Evolutionary conservation across 2,329 filamentous ascomycete genomes (phyloP), one percentile per base, ranked within the genome.

Genomic region (Calonectria leucothoes): DNA sequence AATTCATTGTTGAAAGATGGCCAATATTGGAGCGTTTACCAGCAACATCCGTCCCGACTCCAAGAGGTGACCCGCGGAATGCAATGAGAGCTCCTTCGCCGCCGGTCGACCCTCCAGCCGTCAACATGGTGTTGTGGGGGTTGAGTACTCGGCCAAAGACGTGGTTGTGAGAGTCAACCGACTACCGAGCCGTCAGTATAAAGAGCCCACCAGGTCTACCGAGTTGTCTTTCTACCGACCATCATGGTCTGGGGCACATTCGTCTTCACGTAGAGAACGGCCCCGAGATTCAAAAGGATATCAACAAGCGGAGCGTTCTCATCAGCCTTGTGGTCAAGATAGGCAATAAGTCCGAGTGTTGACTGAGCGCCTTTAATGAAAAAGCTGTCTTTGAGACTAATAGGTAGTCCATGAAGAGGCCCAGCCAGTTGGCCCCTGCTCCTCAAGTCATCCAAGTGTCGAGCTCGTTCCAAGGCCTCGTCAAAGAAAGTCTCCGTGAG

Each of bases 21-120:
- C n/a, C n/a, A n/a, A n/a, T 15, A 20, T 45, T 7, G 8, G 10
- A 25, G 20, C 11, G 2, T 66, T 27, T 69, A 75, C 74, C 81
- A 5, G 74, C 82, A 51, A 84, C 81, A 55, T 84, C 83, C 8
- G 82, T 82, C 4, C 83, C 83, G 15, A 84, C 71, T 2, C 82
- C 83, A 0, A 85, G 72, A 14, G 81, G 74, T 14, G 82, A 81
- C 11, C 83, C 84, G 4, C 83, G 75, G 31, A 84, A 78, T 1
- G 82, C 82, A 14, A 85, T 69, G 1, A 85, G 70, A 4, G 83
- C 82, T 2, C 78, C 82, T 49, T 83, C 82, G 2, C 92, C 92
- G 17, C 92, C 92, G 0, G 89, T 90, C 4, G 87, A 89, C 2
- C 92, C 92, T 5, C 92, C 92, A 0, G 90, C 88, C 0, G 88